Conservation (phyloP, 345 rosid species). For the Euclidium syriacum region DNA sequence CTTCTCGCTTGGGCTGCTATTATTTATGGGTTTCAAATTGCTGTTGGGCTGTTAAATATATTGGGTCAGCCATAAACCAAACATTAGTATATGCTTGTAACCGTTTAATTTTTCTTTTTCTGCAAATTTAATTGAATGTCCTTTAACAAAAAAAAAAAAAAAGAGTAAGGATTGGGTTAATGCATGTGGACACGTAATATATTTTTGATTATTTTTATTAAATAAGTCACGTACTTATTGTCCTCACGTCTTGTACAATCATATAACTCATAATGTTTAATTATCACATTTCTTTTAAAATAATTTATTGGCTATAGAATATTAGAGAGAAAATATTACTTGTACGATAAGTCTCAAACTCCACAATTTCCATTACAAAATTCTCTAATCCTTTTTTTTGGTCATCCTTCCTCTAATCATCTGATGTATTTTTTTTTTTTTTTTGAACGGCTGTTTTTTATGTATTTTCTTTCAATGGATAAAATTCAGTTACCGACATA, state of each 20-base stretch:
- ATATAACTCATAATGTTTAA: not conserved
- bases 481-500: too few species aligned
- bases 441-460: too few species aligned
- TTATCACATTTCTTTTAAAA: conserved; percentile 4
- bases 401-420: too few species aligned
- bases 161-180: not conserved
- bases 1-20: too few species aligned
- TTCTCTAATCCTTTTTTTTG: too few species aligned
- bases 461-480: too few species aligned
- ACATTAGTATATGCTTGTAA: too few species aligned
- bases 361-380: not conserved
- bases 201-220: not conserved
- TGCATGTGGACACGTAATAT: conserved; percentile 18
- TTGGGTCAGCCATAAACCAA: too few species aligned
- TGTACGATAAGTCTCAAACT: not conserved
- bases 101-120: too few species aligned
- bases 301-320: not conserved
- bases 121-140: not conserved
- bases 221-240: conserved; percentile 1
- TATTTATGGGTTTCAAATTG: too few species aligned
- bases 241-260: conserved; percentile 24
- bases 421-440: too few species aligned
- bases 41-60: too few species aligned
- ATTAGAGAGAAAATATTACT: not conserved
- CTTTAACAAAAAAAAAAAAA: not conserved